Percentiles rank a stretch among this genome's conserved stretches.
These are phyloP conservation scores for Sporothrix phasma DNA, from an alignment of 2,329 filamentous ascomycete species.

Conservation along the genomic window DNA sequence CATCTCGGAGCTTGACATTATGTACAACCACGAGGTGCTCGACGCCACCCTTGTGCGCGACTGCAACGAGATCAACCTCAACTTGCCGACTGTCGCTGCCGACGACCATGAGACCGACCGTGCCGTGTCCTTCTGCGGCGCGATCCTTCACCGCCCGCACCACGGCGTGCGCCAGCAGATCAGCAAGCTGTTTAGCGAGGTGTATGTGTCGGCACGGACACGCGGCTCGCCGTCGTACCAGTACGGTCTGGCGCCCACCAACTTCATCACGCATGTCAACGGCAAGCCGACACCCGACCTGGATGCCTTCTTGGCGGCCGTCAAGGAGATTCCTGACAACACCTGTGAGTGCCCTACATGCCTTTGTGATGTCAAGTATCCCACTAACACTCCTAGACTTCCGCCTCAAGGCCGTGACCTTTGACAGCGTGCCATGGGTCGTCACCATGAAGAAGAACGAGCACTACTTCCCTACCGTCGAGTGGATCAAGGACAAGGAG, in stretches of 20 bases:
- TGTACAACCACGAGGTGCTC: constrained; percentile 81
- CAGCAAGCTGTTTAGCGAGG: constrained; percentile 87
- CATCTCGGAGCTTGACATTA: constrained; percentile 85
- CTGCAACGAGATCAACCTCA: constrained; percentile 65
- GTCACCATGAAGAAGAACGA: constrained; percentile 99
- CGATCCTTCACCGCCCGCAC: constrained; percentile 84
- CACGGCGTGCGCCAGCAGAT: constrained; percentile 97
- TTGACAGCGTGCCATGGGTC: constrained; percentile 98
- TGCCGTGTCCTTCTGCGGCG: constrained; percentile 89
- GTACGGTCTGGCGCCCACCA: constrained; percentile 88
- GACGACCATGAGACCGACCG: constrained; percentile 87
- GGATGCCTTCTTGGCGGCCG: constrained; percentile 67
- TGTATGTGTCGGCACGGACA: constrained; percentile 85
- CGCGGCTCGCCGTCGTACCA: constrained; percentile 77
- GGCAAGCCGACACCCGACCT: constrained; percentile 76
- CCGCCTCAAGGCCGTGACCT: constrained; percentile 92
- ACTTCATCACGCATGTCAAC: constrained; percentile 96
- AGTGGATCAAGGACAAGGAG: constrained; percentile 54
- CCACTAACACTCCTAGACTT: constrained; percentile 52
- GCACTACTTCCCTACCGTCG: constrained; percentile 74
- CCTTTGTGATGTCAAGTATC: background rate
- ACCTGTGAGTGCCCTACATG: constrained; percentile 52
- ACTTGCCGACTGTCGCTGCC: constrained; percentile 76
- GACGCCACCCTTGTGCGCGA: constrained; percentile 81
- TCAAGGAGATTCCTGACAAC: constrained; percentile 85